Conservation (phyloP, 768 basidiomycete genomes). For the Rubroboletus pulcherrimus region DNA sequence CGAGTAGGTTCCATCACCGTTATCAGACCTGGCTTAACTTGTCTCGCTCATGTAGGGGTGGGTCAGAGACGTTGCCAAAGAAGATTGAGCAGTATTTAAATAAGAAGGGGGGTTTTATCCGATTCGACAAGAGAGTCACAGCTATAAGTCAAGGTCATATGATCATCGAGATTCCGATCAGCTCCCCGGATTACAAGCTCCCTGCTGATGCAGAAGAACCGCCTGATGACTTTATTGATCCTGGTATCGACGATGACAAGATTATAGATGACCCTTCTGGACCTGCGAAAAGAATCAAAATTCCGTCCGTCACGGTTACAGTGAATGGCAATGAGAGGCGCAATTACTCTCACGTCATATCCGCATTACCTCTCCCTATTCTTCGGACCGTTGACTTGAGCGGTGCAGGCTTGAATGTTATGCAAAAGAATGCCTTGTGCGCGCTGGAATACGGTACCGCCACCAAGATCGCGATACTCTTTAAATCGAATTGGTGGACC, state of each 20-base stretch:
- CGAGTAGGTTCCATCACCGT: not conserved
- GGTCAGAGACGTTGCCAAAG: slow-evolving; percentile 2
- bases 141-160: not conserved
- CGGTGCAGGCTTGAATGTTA: slow-evolving; percentile 1
- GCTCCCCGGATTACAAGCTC: not conserved
- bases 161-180: not conserved
- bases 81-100: not conserved
- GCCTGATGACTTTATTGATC: not conserved
- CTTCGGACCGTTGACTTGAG: slow-evolving; percentile 6
- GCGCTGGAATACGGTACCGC: not conserved
- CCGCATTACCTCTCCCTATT: slow-evolving; percentile 3
- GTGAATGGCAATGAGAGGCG: slow-evolving; percentile 6
- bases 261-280: not conserved
- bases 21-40: not conserved
- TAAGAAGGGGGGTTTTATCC: not conserved
- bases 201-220: not conserved
- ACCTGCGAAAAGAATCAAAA: not conserved
- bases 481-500: slow-evolving; percentile 14
- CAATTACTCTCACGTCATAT: slow-evolving; percentile 9
- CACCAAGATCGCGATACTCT: slow-evolving; percentile 6
- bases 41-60: not conserved
- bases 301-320: slow-evolving; percentile 5
- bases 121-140: slow-evolving; percentile 2
- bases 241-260: not conserved
- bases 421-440: slow-evolving; percentile 7